A percentile compares a stretch with the other conserved stretches of the same genome.
These are phyloP conservation scores for Globisporangium rhizosaccharum DNA, from an alignment of 352 stramenopile species.

Conservation along the genomic window DNA sequence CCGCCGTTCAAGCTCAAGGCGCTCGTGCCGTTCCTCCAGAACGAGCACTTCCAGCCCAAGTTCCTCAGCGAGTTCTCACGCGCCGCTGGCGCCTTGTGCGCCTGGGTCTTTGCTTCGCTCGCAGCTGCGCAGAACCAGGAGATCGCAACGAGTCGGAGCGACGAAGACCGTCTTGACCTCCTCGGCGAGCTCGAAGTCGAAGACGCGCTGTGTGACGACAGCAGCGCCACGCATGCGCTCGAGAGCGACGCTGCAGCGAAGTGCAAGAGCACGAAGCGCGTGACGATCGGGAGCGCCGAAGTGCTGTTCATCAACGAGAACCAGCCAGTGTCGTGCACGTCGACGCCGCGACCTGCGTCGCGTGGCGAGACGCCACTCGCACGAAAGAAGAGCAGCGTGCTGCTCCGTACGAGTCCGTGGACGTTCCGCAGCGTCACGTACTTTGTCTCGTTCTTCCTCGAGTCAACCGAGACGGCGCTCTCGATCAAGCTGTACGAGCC, in stretches of 20 bases:
- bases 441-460: slow-evolving; percentile 78
- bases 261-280: slow-evolving; percentile 38
- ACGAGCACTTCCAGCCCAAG: slow-evolving; percentile 64
- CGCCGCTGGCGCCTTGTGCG: slow-evolving; percentile 50
- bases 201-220: slow-evolving; percentile 9
- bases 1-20: slow-evolving; percentile 74
- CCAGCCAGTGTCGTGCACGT: slow-evolving; percentile 30
- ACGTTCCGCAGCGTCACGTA: slow-evolving; percentile 62
- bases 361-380: not conserved
- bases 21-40: slow-evolving; percentile 61
- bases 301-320: slow-evolving; percentile 76
- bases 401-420: slow-evolving; percentile 64
- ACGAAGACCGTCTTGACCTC: slow-evolving; percentile 45
- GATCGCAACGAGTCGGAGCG: slow-evolving; percentile 15
- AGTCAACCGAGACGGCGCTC: slow-evolving; percentile 27
- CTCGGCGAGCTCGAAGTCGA: slow-evolving; percentile 57
- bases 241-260: slow-evolving; percentile 6
- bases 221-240: not conserved
- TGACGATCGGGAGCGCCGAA: slow-evolving; percentile 59
- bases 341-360: slow-evolving; percentile 11
- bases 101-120: slow-evolving; percentile 54
- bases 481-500: slow-evolving; percentile 76
- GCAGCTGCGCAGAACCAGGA: slow-evolving; percentile 33
- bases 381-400: slow-evolving; percentile 16
- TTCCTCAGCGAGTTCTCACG: slow-evolving; percentile 48